phyloP scores from a whole-genome alignment of 192 early-diverging fungal genomes.

The Dissophora globulifera region DNA sequence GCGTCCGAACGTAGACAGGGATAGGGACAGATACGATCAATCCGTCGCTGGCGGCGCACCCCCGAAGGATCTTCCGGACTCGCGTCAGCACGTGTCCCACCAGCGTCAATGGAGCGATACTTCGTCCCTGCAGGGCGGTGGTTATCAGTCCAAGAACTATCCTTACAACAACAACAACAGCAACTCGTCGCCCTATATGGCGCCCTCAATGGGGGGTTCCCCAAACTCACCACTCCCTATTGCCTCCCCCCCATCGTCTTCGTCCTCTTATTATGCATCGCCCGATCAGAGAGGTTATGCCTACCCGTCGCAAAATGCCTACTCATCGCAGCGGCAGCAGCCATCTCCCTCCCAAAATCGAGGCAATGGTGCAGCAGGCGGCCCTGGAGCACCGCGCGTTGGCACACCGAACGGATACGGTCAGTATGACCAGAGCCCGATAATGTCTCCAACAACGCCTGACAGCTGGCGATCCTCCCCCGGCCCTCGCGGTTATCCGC shows the following conservation, averaged over 20 bases:
- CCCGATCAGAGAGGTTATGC: constrained; percentile 11
- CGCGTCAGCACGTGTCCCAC: too few relatives aligned
- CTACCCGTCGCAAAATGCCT: constrained; percentile 9
- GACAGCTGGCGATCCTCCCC: constrained; percentile 51
- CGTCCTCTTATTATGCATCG: constrained; percentile 20
- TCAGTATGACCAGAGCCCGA: constrained; percentile 44
- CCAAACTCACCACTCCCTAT: constrained; percentile 24
- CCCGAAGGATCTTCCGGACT: constrained; percentile 3
- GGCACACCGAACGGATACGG: constrained; percentile 20
- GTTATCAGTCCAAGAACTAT: too few relatives aligned
- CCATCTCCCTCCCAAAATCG: constrained; percentile 7
- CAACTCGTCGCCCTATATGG: constrained; percentile 35
- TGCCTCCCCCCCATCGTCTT: constrained; percentile 28
- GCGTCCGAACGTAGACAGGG: too few relatives aligned
- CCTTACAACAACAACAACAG: constrained; percentile 19
- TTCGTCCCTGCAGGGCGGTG: constrained; percentile 31
- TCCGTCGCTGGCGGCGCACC: background rate
- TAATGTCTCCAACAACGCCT: constrained; percentile 37
- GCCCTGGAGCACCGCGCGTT: background rate
- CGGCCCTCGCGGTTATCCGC: constrained; percentile 33
- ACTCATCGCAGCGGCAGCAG: constrained; percentile 13
- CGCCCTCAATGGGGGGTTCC: constrained; percentile 26
- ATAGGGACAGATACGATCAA: too few relatives aligned
- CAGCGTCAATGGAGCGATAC: constrained; percentile 49
- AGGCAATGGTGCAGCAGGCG: background rate